A percentile compares a stretch with the other conserved stretches of the same genome.
Conservation (phyloP, 495 filamentous ascomycete species). For the Aspergillus panamensis region DNA sequence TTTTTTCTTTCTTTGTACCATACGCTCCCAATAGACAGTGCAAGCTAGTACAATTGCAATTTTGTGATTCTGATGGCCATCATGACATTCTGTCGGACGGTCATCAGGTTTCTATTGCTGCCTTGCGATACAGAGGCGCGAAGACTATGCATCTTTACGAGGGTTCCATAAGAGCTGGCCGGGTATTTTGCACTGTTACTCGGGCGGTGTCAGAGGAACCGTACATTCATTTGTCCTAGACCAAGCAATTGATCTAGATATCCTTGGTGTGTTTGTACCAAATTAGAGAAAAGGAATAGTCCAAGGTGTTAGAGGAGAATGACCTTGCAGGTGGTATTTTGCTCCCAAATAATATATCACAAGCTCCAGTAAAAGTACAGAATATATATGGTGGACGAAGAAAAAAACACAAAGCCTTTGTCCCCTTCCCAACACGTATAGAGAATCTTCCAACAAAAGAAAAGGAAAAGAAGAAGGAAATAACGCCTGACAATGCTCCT, state of each 20-base stretch:
- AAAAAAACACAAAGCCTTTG: constrained; percentile 19
- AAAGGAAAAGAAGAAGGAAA: constrained; percentile 26
- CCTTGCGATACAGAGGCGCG: constrained; percentile 80
- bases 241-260: background rate
- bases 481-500: constrained; percentile 46
- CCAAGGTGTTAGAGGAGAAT: background rate
- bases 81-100: constrained; percentile 66
- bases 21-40: constrained; percentile 87
- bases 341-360: constrained; percentile 3
- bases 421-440: constrained; percentile 20
- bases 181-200: constrained; percentile 67
- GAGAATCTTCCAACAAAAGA: constrained; percentile 20
- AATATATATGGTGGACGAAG: constrained; percentile 10
- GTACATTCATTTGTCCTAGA: constrained; percentile 46
- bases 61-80: constrained; percentile 45
- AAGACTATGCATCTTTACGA: constrained; percentile 59
- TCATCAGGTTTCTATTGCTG: constrained; percentile 61
- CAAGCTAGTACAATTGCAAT: constrained; percentile 59
- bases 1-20: constrained; percentile 41
- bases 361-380: background rate
- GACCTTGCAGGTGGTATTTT: constrained; percentile 20
- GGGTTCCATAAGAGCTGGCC: constrained; percentile 91
- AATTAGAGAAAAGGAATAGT: background rate
- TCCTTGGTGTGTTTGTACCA: no score
- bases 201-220: constrained; percentile 90